Conservation (phyloP, 1,284 basidiomycete species). For the Ganoderma multipileum region DNA sequence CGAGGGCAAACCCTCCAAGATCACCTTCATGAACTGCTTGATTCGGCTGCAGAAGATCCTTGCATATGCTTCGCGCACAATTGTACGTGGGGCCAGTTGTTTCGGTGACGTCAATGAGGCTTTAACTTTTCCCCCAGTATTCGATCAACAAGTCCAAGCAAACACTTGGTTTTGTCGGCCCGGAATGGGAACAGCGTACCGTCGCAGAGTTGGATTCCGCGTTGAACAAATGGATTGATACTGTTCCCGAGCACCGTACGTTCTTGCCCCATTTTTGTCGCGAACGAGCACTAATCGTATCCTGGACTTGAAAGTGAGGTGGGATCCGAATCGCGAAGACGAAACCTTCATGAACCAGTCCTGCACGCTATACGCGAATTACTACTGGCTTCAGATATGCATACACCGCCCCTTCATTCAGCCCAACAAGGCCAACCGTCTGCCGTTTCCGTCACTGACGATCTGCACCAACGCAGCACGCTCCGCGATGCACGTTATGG, state of each 20-base stretch:
- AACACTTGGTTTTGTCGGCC: conserved; percentile 28
- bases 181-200: conserved; percentile 33
- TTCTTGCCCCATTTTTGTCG: background rate
- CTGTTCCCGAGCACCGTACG: conserved; percentile 33
- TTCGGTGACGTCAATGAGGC: no score
- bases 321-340: conserved; percentile 59
- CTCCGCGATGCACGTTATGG: conserved; percentile 15
- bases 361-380: conserved; percentile 56
- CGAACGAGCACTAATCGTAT: background rate
- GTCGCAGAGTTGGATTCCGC: conserved; percentile 34
- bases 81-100: conserved; percentile 48
- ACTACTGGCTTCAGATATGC: conserved; percentile 61
- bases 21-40: conserved; percentile 63
- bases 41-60: conserved; percentile 69
- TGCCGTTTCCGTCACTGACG: conserved; percentile 16
- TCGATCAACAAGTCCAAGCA: conserved; percentile 33
- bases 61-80: conserved; percentile 64
- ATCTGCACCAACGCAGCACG: conserved; percentile 22
- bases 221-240: conserved; percentile 34
- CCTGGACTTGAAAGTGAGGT: conserved; percentile 47
- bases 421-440: conserved; percentile 20
- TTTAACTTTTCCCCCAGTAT: conserved; percentile 21
- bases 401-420: conserved; percentile 71
- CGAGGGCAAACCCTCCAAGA: conserved; percentile 53
- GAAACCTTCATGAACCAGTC: conserved; percentile 57